Base-by-base conservation (phyloP, 352 stramenopile species). In the Globisporangium lucens region DNA sequence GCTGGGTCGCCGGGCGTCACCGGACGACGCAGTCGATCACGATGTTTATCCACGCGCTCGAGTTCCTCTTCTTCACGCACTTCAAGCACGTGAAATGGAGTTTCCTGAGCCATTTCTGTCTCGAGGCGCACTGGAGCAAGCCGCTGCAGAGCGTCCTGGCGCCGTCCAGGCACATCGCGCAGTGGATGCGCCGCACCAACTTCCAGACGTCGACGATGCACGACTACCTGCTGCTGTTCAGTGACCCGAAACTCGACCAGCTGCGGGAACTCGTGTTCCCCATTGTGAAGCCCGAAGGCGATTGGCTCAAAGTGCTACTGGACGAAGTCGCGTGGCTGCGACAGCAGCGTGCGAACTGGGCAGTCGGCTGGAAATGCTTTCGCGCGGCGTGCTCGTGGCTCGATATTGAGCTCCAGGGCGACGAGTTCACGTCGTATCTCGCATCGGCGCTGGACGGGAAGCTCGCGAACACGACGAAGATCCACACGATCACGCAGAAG, bases 301-400 rank as follows among this genome's bases (percentile, higher is more conserved):
- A 78, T 12, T 85, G 75, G 71, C 74, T 81, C 24, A 49, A 43
- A 4, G 52, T 63, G 1, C 65, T 91, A 30, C 72, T 85, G 49
- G 58, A 46, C 10, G 80, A 78, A 27, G 41, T 90, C 8, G 20
- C 65, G 4, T 59, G 52, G 8, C 74, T 83, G 36, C 64, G 74
- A 1, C 49, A 65, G 6, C 59, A 63, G 35, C 83, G 73, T 8
- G 49, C 53, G 46, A 65, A 67, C 27, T 94, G 86, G 86, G 63
- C 71, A 1, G 66, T 78, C n/a, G 82, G 82, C 9, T 94, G 86
- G 86, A 75, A 82, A 30, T 91, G 82, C 59, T 90, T 94, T 66
- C 82, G 78, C 1, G 72, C 74, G 2, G 76, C 78, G 3, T 89
- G 79, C 29, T 72, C 74, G 51, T 91, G 79, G 81, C 68, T 92